Evolutionary conservation across 139 green algal species (phyloP).

Genomic region (Chlamydomonas applanata): DNA sequence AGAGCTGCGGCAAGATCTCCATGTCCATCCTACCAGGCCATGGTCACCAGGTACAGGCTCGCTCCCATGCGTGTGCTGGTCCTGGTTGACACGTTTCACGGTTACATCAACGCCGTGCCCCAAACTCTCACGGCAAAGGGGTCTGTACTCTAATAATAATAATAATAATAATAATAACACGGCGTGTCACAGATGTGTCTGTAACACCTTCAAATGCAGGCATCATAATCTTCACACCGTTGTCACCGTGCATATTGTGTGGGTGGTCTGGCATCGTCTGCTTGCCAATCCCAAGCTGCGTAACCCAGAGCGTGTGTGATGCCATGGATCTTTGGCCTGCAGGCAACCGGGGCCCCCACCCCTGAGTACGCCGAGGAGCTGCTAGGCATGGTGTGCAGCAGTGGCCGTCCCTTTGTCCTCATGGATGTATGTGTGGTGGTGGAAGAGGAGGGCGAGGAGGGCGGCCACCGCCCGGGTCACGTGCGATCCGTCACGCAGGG

Average conservation of each 20-base stretch:
- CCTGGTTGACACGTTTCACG: background rate
- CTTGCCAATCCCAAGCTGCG: too few species aligned
- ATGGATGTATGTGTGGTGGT: constrained; percentile 66
- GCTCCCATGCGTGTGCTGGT: background rate
- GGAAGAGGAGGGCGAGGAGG: background rate
- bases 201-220: too few species aligned
- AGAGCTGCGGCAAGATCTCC: constrained; percentile 92
- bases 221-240: too few species aligned
- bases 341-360: background rate
- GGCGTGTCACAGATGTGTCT: too few species aligned
- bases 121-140: too few species aligned
- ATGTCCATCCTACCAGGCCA: constrained; percentile 79
- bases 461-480: constrained; percentile 5
- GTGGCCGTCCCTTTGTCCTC: constrained; percentile 70
- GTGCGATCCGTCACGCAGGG: constrained; percentile 45
- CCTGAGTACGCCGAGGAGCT: constrained; percentile 30
- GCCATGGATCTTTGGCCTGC: too few species aligned
- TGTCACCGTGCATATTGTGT: too few species aligned
- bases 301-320: too few species aligned
- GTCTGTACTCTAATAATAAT: too few species aligned
- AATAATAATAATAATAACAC: too few species aligned
- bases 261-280: too few species aligned
- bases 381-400: constrained; percentile 61
- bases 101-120: too few species aligned
- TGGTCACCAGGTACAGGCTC: background rate